phyloP scores from a whole-genome alignment of 2,329 filamentous ascomycete genomes.

The Scedosporium aurantiacum region DNA sequence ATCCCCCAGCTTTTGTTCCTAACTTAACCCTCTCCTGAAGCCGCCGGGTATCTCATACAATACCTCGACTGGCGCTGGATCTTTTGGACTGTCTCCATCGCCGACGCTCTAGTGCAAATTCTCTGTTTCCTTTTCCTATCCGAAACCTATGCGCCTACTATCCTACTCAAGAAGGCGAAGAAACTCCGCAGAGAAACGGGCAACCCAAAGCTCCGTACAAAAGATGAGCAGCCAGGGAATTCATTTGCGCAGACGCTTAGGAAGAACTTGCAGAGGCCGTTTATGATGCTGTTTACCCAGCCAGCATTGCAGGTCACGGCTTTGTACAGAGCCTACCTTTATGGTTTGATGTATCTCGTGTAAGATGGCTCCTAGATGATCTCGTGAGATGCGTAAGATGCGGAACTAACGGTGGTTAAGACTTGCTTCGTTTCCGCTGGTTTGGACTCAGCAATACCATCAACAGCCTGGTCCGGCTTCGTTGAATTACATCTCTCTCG shows the following conservation, averaged over 20 bases:
- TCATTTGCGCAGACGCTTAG: constrained; percentile 15
- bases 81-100: constrained; percentile 30
- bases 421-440: constrained; percentile 39
- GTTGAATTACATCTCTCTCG: constrained; percentile 41
- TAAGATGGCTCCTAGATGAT: constrained; percentile 11
- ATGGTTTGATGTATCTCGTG: constrained; percentile 43
- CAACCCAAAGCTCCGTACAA: constrained; percentile 16
- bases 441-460: constrained; percentile 36
- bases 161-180: constrained; percentile 17
- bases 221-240: constrained; percentile 16
- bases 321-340: constrained; percentile 37
- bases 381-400: neutral
- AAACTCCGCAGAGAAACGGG: constrained; percentile 18
- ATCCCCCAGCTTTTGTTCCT: neutral
- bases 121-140: constrained; percentile 25
- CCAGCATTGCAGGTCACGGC: constrained; percentile 39
- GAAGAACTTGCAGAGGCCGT: constrained; percentile 30
- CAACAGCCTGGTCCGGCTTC: constrained; percentile 35
- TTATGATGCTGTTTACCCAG: constrained; percentile 36
- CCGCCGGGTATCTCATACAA: constrained; percentile 51
- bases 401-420: constrained; percentile 5
- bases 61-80: constrained; percentile 35
- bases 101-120: constrained; percentile 22
- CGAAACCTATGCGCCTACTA: constrained; percentile 27
- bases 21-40: constrained; percentile 11